Base-by-base conservation (phyloP, 1,139 yeast species). In the Suhomyces taliae region DNA sequence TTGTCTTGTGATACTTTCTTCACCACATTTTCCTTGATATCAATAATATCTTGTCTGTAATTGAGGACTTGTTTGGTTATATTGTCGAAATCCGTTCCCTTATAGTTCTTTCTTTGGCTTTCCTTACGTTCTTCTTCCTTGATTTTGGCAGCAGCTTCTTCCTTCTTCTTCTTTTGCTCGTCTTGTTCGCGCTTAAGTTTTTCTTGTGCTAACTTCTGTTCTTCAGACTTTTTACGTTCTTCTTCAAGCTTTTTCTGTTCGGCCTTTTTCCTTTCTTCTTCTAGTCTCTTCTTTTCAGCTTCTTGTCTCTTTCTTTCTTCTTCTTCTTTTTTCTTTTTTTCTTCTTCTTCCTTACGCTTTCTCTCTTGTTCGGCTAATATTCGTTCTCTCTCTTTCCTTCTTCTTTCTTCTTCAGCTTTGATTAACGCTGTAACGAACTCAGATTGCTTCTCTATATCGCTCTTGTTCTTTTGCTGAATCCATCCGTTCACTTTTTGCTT, bases 21-120 rank as follows among this genome's bases (percentile, higher is more conserved):
- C 8, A 81, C 84, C 34, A 91, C 76, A 26, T 77, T 71, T 1
- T 58, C 54, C 57, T 90, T 88, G 51, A 90, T 87, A 35, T 76
- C 78, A 6, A 61, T 63, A 45, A 88, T 87, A 53, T 77, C 78
- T 41, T 75, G 64, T 55, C 78, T 82, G 58, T 87, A 80, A 39
- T 72, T 64, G n/a, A 67, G 44, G 53, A 82, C 85, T 29, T 70
- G 73, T 27, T 62, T 58, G 41, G 79, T 82, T 8, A 87, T 73
- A 0, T 57, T 57, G 0, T 49, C 41, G 44, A 67, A 70, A 54
- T 73, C 66, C 0, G 84, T 74, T 27, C 69, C 47, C 3, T 53
- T 55, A 35, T 49, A 39, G 10, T 48, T 64, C 52, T 50, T 54
- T 42, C 49, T 51, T 29, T 56, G 59, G 15, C 43, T 46, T 32